Percentiles rank a stretch among this genome's conserved stretches.
These are phyloP conservation scores for Tympanopsis confertula DNA, from an alignment of 2,329 filamentous ascomycete genomes.

Conservation along the genomic window DNA sequence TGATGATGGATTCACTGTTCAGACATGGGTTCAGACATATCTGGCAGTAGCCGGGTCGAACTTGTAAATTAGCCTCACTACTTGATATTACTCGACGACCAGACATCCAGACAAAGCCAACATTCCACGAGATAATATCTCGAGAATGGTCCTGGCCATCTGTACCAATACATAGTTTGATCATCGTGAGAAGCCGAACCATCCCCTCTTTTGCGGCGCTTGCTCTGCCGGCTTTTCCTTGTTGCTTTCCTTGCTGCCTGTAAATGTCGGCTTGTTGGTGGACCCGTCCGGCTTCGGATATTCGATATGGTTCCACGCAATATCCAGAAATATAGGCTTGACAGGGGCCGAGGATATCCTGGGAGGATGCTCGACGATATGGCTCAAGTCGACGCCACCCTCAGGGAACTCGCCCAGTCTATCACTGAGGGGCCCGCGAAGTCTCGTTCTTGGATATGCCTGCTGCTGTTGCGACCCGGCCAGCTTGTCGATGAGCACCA, in stretches of 20 bases:
- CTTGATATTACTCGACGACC: too few species aligned
- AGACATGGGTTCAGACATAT: too few species aligned
- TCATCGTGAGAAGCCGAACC: constrained; percentile 83
- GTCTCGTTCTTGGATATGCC: constrained; percentile 31
- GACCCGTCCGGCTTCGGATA: constrained; percentile 51
- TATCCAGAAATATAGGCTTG: constrained; percentile 90
- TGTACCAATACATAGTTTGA: too few species aligned
- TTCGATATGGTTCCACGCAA: constrained; percentile 94
- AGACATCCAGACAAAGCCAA: too few species aligned
- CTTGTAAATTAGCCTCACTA: too few species aligned
- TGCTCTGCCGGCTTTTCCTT: constrained; percentile 21
- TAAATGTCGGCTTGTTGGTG: constrained; percentile 8
- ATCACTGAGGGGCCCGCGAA: constrained; percentile 52
- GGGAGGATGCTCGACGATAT: constrained; percentile 79
- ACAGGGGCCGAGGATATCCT: constrained; percentile 73
- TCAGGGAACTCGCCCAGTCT: constrained; percentile 64
- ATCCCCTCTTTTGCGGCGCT: constrained; percentile 54
- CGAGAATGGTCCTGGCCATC: too few species aligned
- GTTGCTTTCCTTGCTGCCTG: constrained; percentile 14
- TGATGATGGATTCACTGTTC: too few species aligned
- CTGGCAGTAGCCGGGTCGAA: too few species aligned
- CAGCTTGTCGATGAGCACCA: constrained; percentile 70
- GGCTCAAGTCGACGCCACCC: constrained; percentile 60
- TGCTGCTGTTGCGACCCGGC: constrained; percentile 26
- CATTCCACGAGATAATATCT: too few species aligned